Evolutionary conservation across 108 stramenopile species (phyloP).

Genomic region (Cyclotella kingstonii): DNA sequence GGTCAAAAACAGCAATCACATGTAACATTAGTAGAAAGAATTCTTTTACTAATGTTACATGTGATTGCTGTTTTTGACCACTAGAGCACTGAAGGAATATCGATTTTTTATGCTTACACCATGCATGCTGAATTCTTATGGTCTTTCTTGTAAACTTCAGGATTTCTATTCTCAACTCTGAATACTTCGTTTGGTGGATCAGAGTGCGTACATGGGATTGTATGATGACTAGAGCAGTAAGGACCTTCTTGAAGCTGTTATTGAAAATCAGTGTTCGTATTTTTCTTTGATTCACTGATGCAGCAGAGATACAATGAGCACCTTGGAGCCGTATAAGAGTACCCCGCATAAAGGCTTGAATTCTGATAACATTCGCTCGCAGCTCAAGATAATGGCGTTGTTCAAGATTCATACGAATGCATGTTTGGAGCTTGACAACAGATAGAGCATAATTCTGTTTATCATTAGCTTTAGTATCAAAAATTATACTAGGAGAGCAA

Average conservation of each 20-base stretch:
- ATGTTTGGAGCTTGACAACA: no score
- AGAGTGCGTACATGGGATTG: no score
- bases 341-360: neutral
- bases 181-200: neutral
- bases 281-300: neutral
- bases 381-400: no score
- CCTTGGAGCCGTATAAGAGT: neutral
- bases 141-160: neutral
- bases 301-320: neutral
- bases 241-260: no score
- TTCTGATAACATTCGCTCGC: neutral
- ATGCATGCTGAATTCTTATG: constrained; percentile 8
- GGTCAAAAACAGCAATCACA: no score
- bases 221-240: no score
- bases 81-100: neutral
- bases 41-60: no score
- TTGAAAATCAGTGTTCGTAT: neutral
- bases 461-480: no score
- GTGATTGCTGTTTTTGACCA: neutral
- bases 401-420: no score
- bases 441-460: no score
- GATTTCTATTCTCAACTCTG: neutral
- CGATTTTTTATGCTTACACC: constrained; percentile 3
- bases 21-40: neutral
- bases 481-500: neutral